Conservation (phyloP, 805 yeast species). For the Lachancea sp. region DNA sequence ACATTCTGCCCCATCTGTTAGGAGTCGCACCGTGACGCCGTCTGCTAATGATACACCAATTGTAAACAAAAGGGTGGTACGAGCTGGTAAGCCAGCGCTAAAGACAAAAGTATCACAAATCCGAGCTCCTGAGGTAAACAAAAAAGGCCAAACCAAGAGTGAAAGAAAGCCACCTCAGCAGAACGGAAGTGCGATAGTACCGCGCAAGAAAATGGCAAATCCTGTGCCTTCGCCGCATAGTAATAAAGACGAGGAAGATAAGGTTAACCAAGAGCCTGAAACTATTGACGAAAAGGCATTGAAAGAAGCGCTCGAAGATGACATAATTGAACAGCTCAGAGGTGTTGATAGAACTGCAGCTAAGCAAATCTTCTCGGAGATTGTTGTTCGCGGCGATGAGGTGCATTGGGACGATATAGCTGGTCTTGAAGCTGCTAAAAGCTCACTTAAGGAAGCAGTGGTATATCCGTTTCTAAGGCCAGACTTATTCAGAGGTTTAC, state of each 20-base stretch:
- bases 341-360: conserved; percentile 83
- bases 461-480: conserved; percentile 95
- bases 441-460: conserved; percentile 86
- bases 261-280: not conserved
- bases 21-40: not conserved
- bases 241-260: conserved; percentile 3
- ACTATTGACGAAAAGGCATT: conserved; percentile 7
- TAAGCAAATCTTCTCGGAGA: conserved; percentile 79
- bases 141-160: not conserved
- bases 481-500: conserved; percentile 80
- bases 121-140: not conserved
- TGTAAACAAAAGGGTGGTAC: conserved; percentile 5
- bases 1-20: conserved; percentile 2
- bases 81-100: not conserved
- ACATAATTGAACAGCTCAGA: conserved; percentile 26
- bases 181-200: not conserved
- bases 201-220: not conserved
- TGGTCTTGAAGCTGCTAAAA: conserved; percentile 82
- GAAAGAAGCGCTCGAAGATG: conserved; percentile 25
- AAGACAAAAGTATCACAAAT: not conserved
- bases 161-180: not conserved
- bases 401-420: conserved; percentile 97
- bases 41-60: not conserved
- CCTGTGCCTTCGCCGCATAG: not conserved
- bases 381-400: conserved; percentile 85